Conservation (phyloP, 441 rosid species). For the Croton setiger region DNA sequence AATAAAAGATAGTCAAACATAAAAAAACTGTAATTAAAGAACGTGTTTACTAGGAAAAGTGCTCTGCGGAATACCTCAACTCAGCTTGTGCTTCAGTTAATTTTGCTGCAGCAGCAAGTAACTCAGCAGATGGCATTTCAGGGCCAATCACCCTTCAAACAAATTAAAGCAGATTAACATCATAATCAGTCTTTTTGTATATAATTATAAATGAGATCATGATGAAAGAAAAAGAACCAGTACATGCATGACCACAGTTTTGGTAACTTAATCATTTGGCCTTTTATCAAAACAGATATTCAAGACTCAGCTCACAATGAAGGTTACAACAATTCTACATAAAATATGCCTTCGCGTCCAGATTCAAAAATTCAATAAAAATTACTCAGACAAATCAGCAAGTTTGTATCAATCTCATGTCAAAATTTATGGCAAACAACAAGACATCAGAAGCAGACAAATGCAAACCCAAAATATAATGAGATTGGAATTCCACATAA, state of each 20-base stretch:
- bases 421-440: not conserved
- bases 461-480: too few relatives aligned
- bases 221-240: too few relatives aligned
- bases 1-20: slow-evolving; percentile 8
- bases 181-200: slow-evolving; percentile 1
- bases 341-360: not conserved
- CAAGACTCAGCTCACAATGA: not conserved
- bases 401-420: not conserved
- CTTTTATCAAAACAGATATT: not conserved
- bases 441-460: too few relatives aligned
- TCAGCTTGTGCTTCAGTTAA: slow-evolving; percentile 91
- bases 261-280: not conserved
- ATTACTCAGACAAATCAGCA: not conserved
- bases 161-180: slow-evolving; percentile 20
- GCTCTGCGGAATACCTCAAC: slow-evolving; percentile 47
- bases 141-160: slow-evolving; percentile 76
- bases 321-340: not conserved
- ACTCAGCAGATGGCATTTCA: slow-evolving; percentile 89
- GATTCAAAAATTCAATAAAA: not conserved
- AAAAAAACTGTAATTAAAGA: not conserved
- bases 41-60: slow-evolving; percentile 4
- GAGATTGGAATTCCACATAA: too few relatives aligned
- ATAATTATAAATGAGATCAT: not conserved
- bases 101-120: slow-evolving; percentile 95
- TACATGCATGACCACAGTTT: too few relatives aligned